Evolutionary conservation across 2,329 filamentous ascomycete genomes (phyloP), one percentile per base, ranked within the genome.

Genomic region (Hypoxylon sp.): DNA sequence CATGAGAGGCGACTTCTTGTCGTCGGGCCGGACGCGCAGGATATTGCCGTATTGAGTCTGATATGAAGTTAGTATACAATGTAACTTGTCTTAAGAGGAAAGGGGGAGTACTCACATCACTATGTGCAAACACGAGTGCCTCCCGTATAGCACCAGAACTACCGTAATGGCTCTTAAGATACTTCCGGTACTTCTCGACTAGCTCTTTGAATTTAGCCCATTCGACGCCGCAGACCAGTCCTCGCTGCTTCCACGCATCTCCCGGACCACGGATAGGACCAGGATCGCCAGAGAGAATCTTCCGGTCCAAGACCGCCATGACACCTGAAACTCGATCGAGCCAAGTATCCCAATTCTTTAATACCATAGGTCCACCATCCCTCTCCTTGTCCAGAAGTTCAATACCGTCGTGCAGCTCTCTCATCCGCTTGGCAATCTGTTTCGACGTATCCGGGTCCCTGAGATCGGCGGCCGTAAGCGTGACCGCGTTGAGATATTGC

Each of bases 31-130:
- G 51, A 89, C 78, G 37, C 94, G 92, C 51, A 99, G 87, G 66
- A 99, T 95, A 75, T 99, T 99, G 68, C 95, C 95, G 73, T 99
- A 98, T 88, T 99, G 95, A 4, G 95, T 97, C 93, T 97, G 64
- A 10, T 49, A 39, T 26, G n/a, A 44, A 28, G 17, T 69, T 26
- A 68, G 62, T 28, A 62, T 57, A 32, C 39, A 37, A 19, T 34
- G n/a, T 13, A 8, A 6, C 6, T 17, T 34, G 4, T n/a, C n/a
- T n/a, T n/a, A 17, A 19, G 28, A 49, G 28, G 6, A 26, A 26
- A 13, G 15, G 41, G 41, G 19, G 30, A 13, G 20, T 7, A 79
- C 90, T 81, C 79, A 96, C 93, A 84, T 99, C 95, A 73, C 97
- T 97, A 77, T 99, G 95, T n/a, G 93, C 92, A 82, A 99, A 99